phyloP scores from a whole-genome alignment of 441 rosid genomes.

The Gossypium gossypioides region DNA sequence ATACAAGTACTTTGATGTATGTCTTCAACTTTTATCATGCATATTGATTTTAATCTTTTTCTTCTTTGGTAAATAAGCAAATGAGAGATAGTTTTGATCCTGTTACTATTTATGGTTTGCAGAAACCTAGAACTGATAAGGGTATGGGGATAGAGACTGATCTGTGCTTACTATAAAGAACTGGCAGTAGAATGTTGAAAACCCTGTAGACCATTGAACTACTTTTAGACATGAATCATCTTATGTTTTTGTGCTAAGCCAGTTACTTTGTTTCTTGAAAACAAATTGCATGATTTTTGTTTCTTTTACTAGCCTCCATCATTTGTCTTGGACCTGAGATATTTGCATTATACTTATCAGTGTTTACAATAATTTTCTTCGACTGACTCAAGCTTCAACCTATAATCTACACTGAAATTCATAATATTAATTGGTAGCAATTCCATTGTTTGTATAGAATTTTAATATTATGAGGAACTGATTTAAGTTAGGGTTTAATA shows the following conservation, averaged over 20 bases:
- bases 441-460: background rate
- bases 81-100: background rate
- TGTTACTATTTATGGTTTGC: background rate
- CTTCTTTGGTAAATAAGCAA: background rate
- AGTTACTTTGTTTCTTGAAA: background rate
- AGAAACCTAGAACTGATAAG: background rate
- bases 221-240: background rate
- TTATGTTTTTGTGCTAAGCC: background rate
- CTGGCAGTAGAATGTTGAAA: background rate
- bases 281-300: background rate
- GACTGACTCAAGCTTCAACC: background rate
- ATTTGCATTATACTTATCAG: background rate
- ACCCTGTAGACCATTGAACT: background rate
- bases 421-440: background rate
- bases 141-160: background rate
- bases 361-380: background rate
- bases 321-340: background rate
- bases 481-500: background rate
- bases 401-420: background rate
- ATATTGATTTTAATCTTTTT: background rate
- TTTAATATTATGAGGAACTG: constrained; percentile 1
- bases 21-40: background rate
- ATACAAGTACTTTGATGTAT: background rate
- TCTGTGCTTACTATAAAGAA: background rate
- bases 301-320: background rate